These are phyloP conservation scores for Crithidia brevicula DNA, from an alignment of 208 protist genomes.

Conservation along the genomic window DNA sequence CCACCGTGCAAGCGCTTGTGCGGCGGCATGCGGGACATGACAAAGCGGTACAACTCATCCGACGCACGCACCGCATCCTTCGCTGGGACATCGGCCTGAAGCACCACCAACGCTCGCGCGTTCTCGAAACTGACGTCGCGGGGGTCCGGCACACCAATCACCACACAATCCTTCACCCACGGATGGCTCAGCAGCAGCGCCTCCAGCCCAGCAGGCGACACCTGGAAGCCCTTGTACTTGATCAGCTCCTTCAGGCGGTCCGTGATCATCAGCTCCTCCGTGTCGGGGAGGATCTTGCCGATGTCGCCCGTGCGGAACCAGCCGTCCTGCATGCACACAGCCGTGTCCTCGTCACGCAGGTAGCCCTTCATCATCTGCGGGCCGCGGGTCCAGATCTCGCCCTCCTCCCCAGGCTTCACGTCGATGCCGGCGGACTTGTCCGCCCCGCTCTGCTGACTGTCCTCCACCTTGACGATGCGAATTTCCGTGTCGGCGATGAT, in stretches of 20 bases:
- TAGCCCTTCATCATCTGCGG: slow-evolving; percentile 86
- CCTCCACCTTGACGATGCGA: slow-evolving; percentile 46
- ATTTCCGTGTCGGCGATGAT: slow-evolving; percentile 42
- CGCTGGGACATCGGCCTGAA: slow-evolving; percentile 30
- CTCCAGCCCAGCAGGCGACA: slow-evolving; percentile 83
- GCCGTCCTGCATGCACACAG: slow-evolving; percentile 52
- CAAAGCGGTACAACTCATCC: slow-evolving; percentile 48
- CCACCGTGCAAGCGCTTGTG: slow-evolving; percentile 80
- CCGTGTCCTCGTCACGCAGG: slow-evolving; percentile 55
- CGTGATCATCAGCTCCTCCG: slow-evolving; percentile 50
- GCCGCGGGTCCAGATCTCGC: slow-evolving; percentile 73
- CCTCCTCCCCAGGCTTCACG: slow-evolving; percentile 35
- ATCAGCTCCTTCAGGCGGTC: slow-evolving; percentile 92
- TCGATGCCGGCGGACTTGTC: slow-evolving; percentile 43
- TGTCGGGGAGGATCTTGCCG: slow-evolving; percentile 45
- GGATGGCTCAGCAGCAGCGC: slow-evolving; percentile 56
- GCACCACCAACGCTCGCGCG: slow-evolving; percentile 75
- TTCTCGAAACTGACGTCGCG: slow-evolving; percentile 61
- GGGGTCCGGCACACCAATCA: slow-evolving; percentile 64
- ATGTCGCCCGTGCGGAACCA: slow-evolving; percentile 83
- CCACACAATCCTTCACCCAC: slow-evolving; percentile 65
- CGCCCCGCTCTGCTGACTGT: slow-evolving; percentile 41
- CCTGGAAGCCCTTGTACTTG: slow-evolving; percentile 93
- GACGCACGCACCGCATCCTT: slow-evolving; percentile 44
- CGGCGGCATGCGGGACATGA: slow-evolving; percentile 48